Percentiles rank a stretch among this genome's conserved stretches.
Evolutionary conservation across 371 early-diverging fungal genomes (phyloP).

Genomic region (Sporodiniella umbellata): DNA sequence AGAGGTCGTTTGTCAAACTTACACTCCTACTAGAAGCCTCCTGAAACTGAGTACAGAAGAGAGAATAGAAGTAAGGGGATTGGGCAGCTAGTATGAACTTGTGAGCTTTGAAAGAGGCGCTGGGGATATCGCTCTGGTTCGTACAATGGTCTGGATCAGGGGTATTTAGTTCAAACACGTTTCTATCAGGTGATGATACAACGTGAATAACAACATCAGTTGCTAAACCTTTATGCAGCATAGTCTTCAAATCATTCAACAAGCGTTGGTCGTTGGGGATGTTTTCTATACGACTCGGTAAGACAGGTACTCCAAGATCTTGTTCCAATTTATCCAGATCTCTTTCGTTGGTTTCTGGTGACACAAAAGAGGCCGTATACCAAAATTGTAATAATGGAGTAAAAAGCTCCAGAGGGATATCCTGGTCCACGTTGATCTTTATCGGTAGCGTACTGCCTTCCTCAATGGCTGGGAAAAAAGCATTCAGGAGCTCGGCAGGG

Average conservation of each 20-base stretch:
- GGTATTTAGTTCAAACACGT: neutral
- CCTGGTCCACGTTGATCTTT: constrained; percentile 16
- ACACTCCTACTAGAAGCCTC: constrained; percentile 9
- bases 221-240: constrained; percentile 21
- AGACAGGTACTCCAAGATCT: constrained; percentile 13
- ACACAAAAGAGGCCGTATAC: constrained; percentile 39
- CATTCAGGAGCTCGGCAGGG: constrained; percentile 9
- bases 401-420: constrained; percentile 18
- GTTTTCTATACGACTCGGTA: constrained; percentile 13
- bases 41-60: constrained; percentile 30
- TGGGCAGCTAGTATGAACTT: constrained; percentile 40
- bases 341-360: constrained; percentile 12
- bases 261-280: constrained; percentile 20
- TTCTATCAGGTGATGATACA: constrained; percentile 8
- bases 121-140: constrained; percentile 2
- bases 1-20: constrained; percentile 13
- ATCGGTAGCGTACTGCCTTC: neutral
- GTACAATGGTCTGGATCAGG: constrained; percentile 10
- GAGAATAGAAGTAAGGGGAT: constrained; percentile 39
- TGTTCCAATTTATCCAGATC: constrained; percentile 10
- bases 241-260: constrained; percentile 22
- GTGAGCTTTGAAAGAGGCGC: constrained; percentile 28
- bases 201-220: constrained; percentile 29
- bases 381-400: constrained; percentile 33
- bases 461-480: constrained; percentile 20